Evolutionary conservation across 176 grass and related monocot species (phyloP).

Genomic region (Ensete ventricosum): DNA sequence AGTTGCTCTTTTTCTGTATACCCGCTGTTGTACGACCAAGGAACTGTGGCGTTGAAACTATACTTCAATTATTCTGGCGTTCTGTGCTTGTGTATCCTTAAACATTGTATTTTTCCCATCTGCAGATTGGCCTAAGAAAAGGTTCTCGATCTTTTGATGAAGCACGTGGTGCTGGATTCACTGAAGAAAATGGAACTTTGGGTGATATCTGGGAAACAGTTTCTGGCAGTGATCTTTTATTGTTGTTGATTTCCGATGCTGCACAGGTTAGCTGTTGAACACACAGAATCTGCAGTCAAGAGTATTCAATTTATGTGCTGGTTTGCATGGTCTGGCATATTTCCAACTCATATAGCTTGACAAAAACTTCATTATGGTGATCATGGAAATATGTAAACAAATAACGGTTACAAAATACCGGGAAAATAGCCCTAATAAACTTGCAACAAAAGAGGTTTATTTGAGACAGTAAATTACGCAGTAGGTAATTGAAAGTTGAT

Average conservation of each 20-base stretch:
- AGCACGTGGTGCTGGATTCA: slow-evolving; percentile 25
- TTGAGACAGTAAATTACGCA: too few relatives aligned
- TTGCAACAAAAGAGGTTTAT: too few relatives aligned
- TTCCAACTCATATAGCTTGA: background rate
- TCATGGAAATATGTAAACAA: background rate
- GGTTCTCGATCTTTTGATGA: slow-evolving; percentile 26
- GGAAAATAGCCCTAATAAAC: too few relatives aligned
- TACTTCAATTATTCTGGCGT: background rate
- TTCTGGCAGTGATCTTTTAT: slow-evolving; percentile 68
- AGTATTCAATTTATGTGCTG: background rate
- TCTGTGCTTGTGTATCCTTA: background rate
- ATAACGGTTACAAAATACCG: too few relatives aligned
- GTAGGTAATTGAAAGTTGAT: too few relatives aligned
- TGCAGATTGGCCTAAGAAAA: slow-evolving; percentile 29
- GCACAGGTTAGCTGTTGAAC: slow-evolving; percentile 40
- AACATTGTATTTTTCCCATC: background rate
- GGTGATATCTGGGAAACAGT: slow-evolving; percentile 90
- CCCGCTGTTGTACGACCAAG: background rate
- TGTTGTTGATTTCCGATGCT: slow-evolving; percentile 92
- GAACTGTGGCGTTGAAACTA: background rate
- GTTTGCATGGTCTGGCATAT: background rate
- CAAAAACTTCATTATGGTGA: background rate
- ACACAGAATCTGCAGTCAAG: background rate
- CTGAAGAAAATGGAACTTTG: slow-evolving; percentile 27
- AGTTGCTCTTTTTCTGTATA: background rate